Base-by-base conservation (phyloP, 345 rosid species). In the Excoecaria agallocha region DNA sequence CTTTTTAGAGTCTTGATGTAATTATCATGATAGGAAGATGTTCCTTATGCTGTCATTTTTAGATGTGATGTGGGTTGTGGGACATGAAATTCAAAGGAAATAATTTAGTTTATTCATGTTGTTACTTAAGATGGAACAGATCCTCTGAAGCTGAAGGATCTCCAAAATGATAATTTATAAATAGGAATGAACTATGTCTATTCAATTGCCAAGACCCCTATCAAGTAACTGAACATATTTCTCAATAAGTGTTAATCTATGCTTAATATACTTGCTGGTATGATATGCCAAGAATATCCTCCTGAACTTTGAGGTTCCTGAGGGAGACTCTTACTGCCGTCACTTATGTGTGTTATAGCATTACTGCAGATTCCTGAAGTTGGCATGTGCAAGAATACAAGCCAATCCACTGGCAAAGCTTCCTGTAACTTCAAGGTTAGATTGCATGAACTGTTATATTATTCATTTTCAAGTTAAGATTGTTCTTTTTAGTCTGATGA, bases 281-380 rank as follows among this genome's bases (percentile, higher is more conserved):
- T 43, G n/a, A 35, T 22, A 58, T 52, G 12, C 43, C n/a, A 65
- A 38, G 72, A 57, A 9, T 12, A 46, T 68, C 10, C 8, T 9
- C 17, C n/a, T 7, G 37, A 58, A 20, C 10, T 12, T 8, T 6
- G 30, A 24, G 19, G 75, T 22, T 52, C 52, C 19, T n/a, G 37
- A 11, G 60, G 58, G 12, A 20, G 20, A n/a, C 17, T 45, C 20
- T 16, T 24, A 64, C 13, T 30, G 57, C 71, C 15, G 50, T 64
- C 66, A 63, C 74, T 82, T 38, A 60, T 75, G 22, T n/a, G n/a
- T n/a, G n/a, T n/a, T n/a, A n/a, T n/a, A n/a, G n/a, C 22, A 60
- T 65, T 35, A 1, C 73, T 50, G 54, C 81, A 87, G 88, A 64
- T 81, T 73, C 76, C 19, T 89, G 84, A 88, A 80, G 78, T 52